Base-by-base conservation (phyloP, 2,329 filamentous ascomycete species). In the Aulographum hederae region DNA sequence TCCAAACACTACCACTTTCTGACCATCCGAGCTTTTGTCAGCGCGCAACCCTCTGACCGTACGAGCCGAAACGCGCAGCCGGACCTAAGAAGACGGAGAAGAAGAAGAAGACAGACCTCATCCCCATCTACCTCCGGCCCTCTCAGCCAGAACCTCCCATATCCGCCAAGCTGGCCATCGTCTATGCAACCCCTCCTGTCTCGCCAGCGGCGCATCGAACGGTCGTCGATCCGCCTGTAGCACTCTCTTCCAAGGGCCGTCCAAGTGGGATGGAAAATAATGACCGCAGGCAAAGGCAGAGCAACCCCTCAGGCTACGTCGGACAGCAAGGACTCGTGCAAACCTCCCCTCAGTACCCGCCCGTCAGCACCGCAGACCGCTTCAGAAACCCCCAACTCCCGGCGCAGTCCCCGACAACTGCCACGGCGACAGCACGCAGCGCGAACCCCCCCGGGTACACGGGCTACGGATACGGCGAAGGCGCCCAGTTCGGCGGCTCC, bases 191-290 rank as follows among this genome's bases (percentile, higher is more conserved):
- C 45, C 65, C 63, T 53, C 65, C 67, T 59, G 60, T 69, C 54
- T 69, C 71, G 61, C 72, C 71, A 60, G 66, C 63, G 61, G 66
- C 65, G 59, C 65, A 69, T 60, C 67, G 66, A 62, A 63, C 53
- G 48, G 46, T 54, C 53, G 51, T 69, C 51, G 63, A 68, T 63
- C 63, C 66, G 56, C 60, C 61, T 56, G 56, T 63, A 57, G 61
- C 58, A 14, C 58, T 61, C 53, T 58, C 60, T 55, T 52, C 56
- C 47, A 54, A 56, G 52, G 56, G 63, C 54, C 54, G 58, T 52
- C 56, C 59, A 48, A 52, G 61, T 61, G 73, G 70, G 51, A 89
- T 89, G 80, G 80, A 86, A 63, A 73, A 78, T 58, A 70, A 74
- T 60, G 69, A 69, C 56, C 71, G 68, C 51, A 65, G 71, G 49